These are phyloP conservation scores for Thielaviopsis populi DNA, from an alignment of 2,329 filamentous ascomycete genomes.

Conservation along the genomic window DNA sequence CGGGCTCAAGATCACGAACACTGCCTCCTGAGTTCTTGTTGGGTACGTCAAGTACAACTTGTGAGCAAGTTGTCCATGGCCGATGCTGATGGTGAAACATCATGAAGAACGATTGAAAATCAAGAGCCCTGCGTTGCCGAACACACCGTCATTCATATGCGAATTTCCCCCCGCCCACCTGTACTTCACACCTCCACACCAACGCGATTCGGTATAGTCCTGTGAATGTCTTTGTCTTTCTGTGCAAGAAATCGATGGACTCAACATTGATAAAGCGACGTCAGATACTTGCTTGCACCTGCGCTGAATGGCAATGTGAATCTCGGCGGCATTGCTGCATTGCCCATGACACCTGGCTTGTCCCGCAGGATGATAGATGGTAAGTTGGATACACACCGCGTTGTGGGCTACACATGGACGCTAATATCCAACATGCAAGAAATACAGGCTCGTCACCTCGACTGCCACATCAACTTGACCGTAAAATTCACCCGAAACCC, in stretches of 20 bases:
- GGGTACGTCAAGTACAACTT: background rate
- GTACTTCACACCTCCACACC: background rate
- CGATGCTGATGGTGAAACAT: background rate
- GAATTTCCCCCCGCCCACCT: background rate
- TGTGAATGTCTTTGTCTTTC: background rate
- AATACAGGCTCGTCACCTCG: background rate
- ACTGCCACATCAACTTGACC: background rate
- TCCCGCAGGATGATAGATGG: background rate
- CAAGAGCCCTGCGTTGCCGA: background rate
- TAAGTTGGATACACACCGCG: background rate
- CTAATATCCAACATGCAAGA: background rate
- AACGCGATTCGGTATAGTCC: background rate
- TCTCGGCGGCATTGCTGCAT: background rate
- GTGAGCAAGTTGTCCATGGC: background rate
- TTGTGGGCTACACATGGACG: background rate
- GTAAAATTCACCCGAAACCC: background rate
- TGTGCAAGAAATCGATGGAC: background rate
- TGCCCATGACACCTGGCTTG: background rate
- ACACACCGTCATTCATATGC: background rate
- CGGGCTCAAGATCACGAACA: background rate
- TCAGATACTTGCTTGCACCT: background rate
- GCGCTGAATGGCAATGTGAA: background rate
- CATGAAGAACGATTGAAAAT: background rate
- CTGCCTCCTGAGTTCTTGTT: background rate
- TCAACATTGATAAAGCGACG: background rate